Evolutionary conservation across 768 basidiomycete species (phyloP), one percentile per base, ranked within the genome.

Genomic region (Mycena kentingensis): DNA sequence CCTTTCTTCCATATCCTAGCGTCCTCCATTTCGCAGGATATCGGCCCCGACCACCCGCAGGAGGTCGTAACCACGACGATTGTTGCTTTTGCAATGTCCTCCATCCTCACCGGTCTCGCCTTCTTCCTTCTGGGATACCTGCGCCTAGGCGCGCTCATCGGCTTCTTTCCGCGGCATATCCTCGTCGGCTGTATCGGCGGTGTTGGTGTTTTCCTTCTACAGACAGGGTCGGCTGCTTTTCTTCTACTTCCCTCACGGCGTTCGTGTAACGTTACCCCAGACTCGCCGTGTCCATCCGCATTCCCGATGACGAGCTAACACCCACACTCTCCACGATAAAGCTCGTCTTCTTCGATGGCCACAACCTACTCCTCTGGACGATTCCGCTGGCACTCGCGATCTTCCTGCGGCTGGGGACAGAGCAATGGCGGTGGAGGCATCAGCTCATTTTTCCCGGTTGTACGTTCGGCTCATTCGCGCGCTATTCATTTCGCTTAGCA

Each of bases 161-260:
- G 94, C 1, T 98, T 98, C 72, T 98, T 98, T 72, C 96, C 96
- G 16, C 78, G 96, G 13, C 94, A 97, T 64, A 97, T 98, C 64
- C 80, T 98, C 25, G 91, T 99, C n/a, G 95, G 95, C 82, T 89
- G 88, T 62, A 98, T 98, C 34, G 95, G 95, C 10, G 95, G 96
- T n/a, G 92, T 98, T 27, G 96, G 96, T 15, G 83, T 87, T 8
- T 99, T 98, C 70, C 76, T 99, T 39, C 82, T 98, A 35, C 77
- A 88, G 61, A 98, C 95, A 0, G 94, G 93, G 88, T 90, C 60
- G 51, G 79, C 21, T 57, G 32, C 10, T 49, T 26, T 32, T 28
- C 41, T 39, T 22, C 19, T 42, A 26, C 22, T 4, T 7, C 19
- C 22, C n/a, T 16, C 44, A n/a, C 25, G 36, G 34, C 31, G 37